Percentiles rank a stretch among this genome's conserved stretches.
These are phyloP conservation scores for Micractinium conductrix DNA, from an alignment of 139 green algal genomes.

Conservation along the genomic window DNA sequence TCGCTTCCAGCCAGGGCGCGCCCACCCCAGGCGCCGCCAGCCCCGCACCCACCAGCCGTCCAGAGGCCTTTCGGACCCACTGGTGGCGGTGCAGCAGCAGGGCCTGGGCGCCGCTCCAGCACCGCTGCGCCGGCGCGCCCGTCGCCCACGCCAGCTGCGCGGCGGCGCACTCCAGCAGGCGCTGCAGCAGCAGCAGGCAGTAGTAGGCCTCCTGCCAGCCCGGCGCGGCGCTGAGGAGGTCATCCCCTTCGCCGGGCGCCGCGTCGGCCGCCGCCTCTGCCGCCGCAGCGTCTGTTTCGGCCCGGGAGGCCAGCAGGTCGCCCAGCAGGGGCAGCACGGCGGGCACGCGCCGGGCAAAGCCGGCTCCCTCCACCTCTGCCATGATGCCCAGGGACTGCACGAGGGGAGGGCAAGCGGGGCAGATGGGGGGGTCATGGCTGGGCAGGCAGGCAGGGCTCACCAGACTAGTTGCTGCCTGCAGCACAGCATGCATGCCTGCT, in stretches of 20 bases:
- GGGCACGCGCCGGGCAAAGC: constrained; percentile 49
- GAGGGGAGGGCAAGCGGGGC: background rate
- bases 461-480: no score
- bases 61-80: constrained; percentile 87
- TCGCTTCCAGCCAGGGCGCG: constrained; percentile 33
- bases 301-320: constrained; percentile 27
- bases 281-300: background rate
- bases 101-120: constrained; percentile 25
- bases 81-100: constrained; percentile 70
- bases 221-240: constrained; percentile 15
- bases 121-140: background rate
- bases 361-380: constrained; percentile 58
- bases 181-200: constrained; percentile 75
- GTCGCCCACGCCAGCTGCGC: constrained; percentile 19
- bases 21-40: constrained; percentile 57
- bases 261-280: constrained; percentile 21
- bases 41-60: constrained; percentile 69
- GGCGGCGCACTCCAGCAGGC: constrained; percentile 31
- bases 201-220: constrained; percentile 88
- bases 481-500: background rate
- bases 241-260: constrained; percentile 4
- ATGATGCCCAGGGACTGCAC: constrained; percentile 60
- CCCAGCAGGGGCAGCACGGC: constrained; percentile 50
- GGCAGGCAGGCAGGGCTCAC: background rate
- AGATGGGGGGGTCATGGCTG: background rate